Base-by-base conservation (phyloP, 345 rosid genomes). In the Citropsis articulata region DNA sequence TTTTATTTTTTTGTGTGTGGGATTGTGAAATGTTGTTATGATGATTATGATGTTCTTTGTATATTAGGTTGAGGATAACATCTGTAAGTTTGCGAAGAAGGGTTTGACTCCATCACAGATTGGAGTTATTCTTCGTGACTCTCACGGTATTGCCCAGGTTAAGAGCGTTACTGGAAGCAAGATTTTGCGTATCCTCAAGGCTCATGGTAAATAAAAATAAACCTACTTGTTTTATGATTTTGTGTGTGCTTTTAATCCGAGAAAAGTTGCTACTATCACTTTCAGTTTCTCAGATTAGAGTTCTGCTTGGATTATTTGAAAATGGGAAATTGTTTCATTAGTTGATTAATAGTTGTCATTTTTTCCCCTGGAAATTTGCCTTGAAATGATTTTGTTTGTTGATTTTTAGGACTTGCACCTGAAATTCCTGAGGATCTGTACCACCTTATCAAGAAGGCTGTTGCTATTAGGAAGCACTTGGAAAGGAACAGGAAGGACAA, bases 31-130 rank as follows among this genome's bases (percentile, higher is more conserved):
- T 35, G 1, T 75, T 67, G 36, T 35, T 35, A 35, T 6, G 55
- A 19, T 30, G 19, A 31, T 71, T 56, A 6, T 24, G 48, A 2
- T n/a, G 5, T 6, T 38, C 70, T 35, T 33, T 12, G 7, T 66
- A 27, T 82, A 5, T 69, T 50, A 89, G 93, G 93, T 91, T 55
- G 93, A 89, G 38, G 93, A 91, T 5, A 87, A 87, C 70, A 91
- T 91, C 38, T 88, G 93, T 81, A 91, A 87, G 84, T 86, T 91
- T 81, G 95, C 95, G 0, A 91, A 91, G 86, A 91, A 91, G 75
- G 93, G 95, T 63, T 71, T 91, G 85, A 89, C 93, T 18, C 95
- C 95, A 25, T 91, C 95, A 9, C 95, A 91, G 84, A 91, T 91
- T 28, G 95, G 95, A 82, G 92, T 91, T 16, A 87, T 91, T 72